Evolutionary conservation across 208 protist species (phyloP).

Genomic region (Leishmania lainsoni): DNA sequence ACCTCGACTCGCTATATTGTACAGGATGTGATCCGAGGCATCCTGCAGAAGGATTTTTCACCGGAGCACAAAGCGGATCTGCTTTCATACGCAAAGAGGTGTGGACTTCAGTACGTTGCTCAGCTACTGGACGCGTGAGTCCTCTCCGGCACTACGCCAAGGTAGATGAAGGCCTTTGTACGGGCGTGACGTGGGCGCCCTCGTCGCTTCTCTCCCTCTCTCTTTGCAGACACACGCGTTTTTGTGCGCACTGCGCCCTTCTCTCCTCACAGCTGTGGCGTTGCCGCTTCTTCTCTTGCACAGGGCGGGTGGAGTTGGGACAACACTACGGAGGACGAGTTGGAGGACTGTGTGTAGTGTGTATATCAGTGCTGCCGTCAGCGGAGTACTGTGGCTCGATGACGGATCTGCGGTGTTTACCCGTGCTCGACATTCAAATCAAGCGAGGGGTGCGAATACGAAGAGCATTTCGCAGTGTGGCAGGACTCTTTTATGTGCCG

Average conservation of each 20-base stretch:
- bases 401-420: not conserved
- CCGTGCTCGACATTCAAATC: not conserved
- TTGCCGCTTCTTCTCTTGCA: not conserved
- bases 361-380: not conserved
- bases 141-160: not conserved
- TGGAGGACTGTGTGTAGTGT: not conserved
- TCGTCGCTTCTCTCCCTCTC: not conserved
- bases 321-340: not conserved
- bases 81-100: conserved; percentile 2
- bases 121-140: conserved; percentile 14
- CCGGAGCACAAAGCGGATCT: conserved; percentile 23
- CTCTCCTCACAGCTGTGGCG: not conserved
- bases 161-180: not conserved
- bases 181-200: not conserved
- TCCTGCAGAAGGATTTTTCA: conserved; percentile 11
- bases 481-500: not conserved
- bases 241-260: not conserved
- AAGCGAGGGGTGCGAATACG: not conserved
- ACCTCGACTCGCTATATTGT: conserved; percentile 19
- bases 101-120: conserved; percentile 13
- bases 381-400: not conserved
- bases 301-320: not conserved
- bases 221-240: not conserved
- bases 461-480: not conserved
- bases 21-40: conserved; percentile 10